Evolutionary conservation across 345 rosid species (phyloP), one percentile per base, ranked within the genome.

Genomic region (Microcos paniculata): DNA sequence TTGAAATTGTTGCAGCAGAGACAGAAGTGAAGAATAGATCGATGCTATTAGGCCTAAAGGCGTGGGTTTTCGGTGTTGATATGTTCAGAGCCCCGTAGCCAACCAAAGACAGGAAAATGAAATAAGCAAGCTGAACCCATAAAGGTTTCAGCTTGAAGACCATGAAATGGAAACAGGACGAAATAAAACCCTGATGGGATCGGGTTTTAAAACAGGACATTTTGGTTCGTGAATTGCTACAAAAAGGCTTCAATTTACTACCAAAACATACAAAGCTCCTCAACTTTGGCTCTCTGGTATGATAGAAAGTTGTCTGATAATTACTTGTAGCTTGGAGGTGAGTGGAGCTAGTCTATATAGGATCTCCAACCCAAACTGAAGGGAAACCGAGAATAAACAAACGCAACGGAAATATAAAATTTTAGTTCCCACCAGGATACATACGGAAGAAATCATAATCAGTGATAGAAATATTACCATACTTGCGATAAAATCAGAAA

Each of bases 1-100:
- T 90, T 6, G 98, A 90, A 24, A 83, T 86, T 0, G 98, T 88
- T 8, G 84, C 10, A 0, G 93, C 91, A 9, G 96, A 94, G 18
- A 88, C 88, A 16, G 93, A 88, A 5, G 94, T 94, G 86, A 94
- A 94, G 83, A 87, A 91, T 46, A 84, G 18, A 43, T 93, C 97
- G 7, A 90, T 14, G 72, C 77, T 77, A 58, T 62, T 82, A 21
- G 86, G 93, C 43, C 11, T 64, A 3, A 58, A 79, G 13, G 76
- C 72, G 40, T 40, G 45, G 10, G 84, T 75, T 86, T 78, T 88
- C 10, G 95, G 85, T 55, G 71, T 81, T 8, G 84, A 58, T 59
- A 79, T 52, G 23, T 68, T 83, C 59, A 87, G 78, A 75, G 74
- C 82, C 80, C 79, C 55, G 9, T 61, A 82, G 19, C 89, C 97